Percentiles rank a stretch among this genome's conserved stretches.
Evolutionary conservation across 306 rosid genomes (phyloP).

Genomic region (Cicer cuneatum): DNA sequence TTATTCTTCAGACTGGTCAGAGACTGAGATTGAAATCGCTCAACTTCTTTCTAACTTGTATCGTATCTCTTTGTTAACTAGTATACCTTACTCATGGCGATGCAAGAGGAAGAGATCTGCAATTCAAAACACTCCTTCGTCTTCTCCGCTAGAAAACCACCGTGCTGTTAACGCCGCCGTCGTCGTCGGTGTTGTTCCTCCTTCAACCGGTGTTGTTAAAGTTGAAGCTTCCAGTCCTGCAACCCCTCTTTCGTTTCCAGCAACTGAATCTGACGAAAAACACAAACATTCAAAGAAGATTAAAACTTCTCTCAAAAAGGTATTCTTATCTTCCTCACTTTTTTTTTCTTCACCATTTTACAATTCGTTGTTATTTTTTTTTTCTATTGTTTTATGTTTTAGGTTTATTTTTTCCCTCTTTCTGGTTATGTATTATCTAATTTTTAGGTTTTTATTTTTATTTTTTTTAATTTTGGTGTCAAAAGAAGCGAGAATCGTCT

Average conservation of each 20-base stretch:
- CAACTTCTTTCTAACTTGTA: background rate
- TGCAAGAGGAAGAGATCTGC: slow-evolving; percentile 61
- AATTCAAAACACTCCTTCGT: background rate
- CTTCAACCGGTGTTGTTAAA: slow-evolving; percentile 2
- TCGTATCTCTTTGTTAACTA: background rate
- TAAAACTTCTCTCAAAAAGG: slow-evolving; percentile 49
- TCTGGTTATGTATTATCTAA: background rate
- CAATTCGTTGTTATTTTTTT: background rate
- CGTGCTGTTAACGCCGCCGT: background rate
- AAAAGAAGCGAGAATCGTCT: slow-evolving; percentile 51
- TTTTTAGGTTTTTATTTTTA: slow-evolving; percentile 28
- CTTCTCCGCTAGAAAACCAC: background rate
- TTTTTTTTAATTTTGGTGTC: background rate
- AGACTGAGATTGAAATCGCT: background rate
- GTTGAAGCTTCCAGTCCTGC: slow-evolving; percentile 48
- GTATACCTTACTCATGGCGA: slow-evolving; percentile 45
- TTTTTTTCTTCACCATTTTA: background rate
- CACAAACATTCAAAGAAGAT: slow-evolving; percentile 16
- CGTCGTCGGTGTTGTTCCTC: background rate
- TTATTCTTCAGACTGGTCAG: background rate
- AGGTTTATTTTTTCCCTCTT: background rate
- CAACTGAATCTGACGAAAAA: slow-evolving; percentile 63
- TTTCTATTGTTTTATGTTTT: background rate
- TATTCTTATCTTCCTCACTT: slow-evolving; percentile 36
- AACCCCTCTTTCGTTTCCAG: slow-evolving; percentile 57